A percentile compares a stretch with the other conserved stretches of the same genome.
phyloP scores from a whole-genome alignment of 805 yeast species.

The Lachancea meyersii region DNA sequence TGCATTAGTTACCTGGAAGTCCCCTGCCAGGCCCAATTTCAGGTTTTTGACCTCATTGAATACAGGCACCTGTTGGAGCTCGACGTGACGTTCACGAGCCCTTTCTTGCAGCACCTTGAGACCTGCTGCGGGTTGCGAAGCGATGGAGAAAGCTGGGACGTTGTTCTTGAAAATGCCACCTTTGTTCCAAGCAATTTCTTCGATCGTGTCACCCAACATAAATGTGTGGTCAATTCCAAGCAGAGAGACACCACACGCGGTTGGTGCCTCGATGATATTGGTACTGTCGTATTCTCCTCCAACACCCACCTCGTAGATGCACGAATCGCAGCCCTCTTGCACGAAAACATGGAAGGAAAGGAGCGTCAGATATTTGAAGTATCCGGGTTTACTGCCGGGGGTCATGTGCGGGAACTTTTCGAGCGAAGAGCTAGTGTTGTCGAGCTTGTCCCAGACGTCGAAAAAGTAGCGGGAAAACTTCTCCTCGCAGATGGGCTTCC shows the following conservation, averaged over 20 bases:
- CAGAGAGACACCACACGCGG: conserved; percentile 78
- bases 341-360: conserved; percentile 86
- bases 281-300: conserved; percentile 99
- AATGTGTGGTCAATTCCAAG: conserved; percentile 89
- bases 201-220: conserved; percentile 80
- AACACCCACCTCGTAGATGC: conserved; percentile 95
- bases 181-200: conserved; percentile 92
- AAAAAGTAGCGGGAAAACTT: conserved; percentile 84
- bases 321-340: conserved; percentile 85
- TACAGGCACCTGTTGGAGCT: conserved; percentile 46
- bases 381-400: conserved; percentile 75
- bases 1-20: conserved; percentile 80
- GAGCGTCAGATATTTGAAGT: conserved; percentile 84
- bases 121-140: conserved; percentile 50
- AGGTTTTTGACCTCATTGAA: conserved; percentile 35
- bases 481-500: conserved; percentile 74
- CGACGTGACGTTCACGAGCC: conserved; percentile 57
- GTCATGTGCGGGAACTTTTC: conserved; percentile 67
- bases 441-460: conserved; percentile 85
- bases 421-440: conserved; percentile 49
- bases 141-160: conserved; percentile 61
- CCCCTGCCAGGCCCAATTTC: conserved; percentile 71
- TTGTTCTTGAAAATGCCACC: conserved; percentile 80
- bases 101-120: conserved; percentile 53
- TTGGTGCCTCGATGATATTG: conserved; percentile 71